Percentiles rank a stretch among this genome's conserved stretches.
Evolutionary conservation across 768 basidiomycete species (phyloP).

Genomic region (Podaxis sp.): DNA sequence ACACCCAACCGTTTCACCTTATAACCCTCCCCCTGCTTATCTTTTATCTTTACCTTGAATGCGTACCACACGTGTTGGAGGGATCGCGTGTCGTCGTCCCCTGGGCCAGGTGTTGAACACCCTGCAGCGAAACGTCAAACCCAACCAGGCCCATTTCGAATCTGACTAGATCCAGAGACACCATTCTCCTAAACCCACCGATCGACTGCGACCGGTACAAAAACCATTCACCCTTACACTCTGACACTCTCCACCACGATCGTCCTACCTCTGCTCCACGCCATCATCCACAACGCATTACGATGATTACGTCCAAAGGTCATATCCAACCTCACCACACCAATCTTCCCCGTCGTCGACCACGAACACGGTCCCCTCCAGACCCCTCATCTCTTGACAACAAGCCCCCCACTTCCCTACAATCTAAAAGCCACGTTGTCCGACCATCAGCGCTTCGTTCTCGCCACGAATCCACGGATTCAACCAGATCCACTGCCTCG

Average conservation of each 20-base stretch:
- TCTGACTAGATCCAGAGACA: background rate
- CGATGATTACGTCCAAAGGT: background rate
- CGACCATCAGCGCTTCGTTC: background rate
- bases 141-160: background rate
- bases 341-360: slow-evolving; percentile 4
- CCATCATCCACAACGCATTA: background rate
- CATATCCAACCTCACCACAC: slow-evolving; percentile 6
- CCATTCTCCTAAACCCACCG: background rate
- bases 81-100: background rate
- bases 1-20: background rate
- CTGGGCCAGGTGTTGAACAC: background rate
- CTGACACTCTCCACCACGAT: background rate
- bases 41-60: background rate
- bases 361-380: background rate
- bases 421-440: background rate
- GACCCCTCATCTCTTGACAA: background rate
- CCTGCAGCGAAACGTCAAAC: background rate
- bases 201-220: background rate
- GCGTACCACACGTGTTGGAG: background rate
- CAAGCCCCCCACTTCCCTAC: background rate
- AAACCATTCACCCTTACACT: background rate
- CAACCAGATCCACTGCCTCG: background rate
- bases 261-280: background rate
- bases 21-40: background rate
- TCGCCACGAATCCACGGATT: background rate